Conservation (phyloP, 2,329 filamentous ascomycete genomes). For the Fusarium irregulare region DNA sequence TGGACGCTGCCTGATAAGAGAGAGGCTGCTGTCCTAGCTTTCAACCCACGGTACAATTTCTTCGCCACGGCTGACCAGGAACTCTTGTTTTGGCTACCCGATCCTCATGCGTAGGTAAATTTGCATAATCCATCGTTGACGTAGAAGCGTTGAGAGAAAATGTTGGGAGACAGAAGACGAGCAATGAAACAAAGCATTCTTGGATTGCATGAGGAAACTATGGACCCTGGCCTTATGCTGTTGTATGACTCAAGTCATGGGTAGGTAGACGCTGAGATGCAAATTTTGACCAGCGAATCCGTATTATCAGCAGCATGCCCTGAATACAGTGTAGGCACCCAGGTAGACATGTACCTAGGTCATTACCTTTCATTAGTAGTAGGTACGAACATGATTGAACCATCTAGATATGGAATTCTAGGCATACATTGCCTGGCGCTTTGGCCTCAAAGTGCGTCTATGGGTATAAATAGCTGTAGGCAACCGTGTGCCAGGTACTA, state of each 20-base stretch:
- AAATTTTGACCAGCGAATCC: neutral
- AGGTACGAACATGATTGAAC: too few relatives aligned
- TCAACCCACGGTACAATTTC: constrained; percentile 93
- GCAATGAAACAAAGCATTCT: neutral
- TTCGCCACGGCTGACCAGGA: constrained; percentile 91
- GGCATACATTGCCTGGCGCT: neutral
- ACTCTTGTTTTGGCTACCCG: constrained; percentile 80
- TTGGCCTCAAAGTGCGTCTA: neutral
- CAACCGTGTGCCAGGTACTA: neutral
- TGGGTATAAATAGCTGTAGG: neutral
- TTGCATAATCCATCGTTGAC: neutral
- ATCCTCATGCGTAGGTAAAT: constrained; percentile 63
- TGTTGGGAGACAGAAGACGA: neutral
- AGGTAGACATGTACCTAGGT: too few relatives aligned
- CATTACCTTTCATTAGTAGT: too few relatives aligned
- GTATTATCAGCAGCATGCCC: neutral
- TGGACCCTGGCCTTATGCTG: constrained; percentile 25
- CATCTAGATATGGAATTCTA: too few relatives aligned
- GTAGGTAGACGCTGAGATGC: neutral
- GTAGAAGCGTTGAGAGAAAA: neutral
- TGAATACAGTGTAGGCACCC: neutral
- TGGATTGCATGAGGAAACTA: constrained; percentile 6
- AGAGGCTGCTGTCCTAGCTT: constrained; percentile 80
- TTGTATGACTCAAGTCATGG: neutral
- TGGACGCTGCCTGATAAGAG: constrained; percentile 74